Evolutionary conservation across 2,329 filamentous ascomycete genomes (phyloP).

Genomic region (Alternaria arbusti): DNA sequence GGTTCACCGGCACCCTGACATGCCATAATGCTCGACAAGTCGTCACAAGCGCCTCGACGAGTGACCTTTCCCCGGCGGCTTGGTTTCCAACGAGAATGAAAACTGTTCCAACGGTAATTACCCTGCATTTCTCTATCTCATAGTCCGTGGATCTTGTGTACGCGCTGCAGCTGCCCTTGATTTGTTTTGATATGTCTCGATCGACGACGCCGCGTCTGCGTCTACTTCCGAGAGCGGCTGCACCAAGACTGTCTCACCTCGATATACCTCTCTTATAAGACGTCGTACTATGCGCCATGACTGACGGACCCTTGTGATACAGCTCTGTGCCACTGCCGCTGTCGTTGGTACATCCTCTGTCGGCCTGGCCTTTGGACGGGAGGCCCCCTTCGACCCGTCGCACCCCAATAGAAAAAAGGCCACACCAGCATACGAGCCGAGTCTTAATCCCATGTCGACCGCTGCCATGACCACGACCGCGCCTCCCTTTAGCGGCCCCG

Average conservation of each 20-base stretch:
- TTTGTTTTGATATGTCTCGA: slow-evolving; percentile 38
- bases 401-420: slow-evolving; percentile 49
- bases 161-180: slow-evolving; percentile 30
- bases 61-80: slow-evolving; percentile 46
- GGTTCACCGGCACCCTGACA: slow-evolving; percentile 36
- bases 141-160: slow-evolving; percentile 12
- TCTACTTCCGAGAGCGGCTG: slow-evolving; percentile 30
- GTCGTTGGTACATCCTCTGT: slow-evolving; percentile 64
- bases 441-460: slow-evolving; percentile 35
- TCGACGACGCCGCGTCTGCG: slow-evolving; percentile 25
- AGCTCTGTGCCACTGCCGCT: slow-evolving; percentile 70
- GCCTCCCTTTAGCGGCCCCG: slow-evolving; percentile 33
- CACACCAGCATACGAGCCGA: slow-evolving; percentile 42
- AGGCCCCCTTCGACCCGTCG: slow-evolving; percentile 49
- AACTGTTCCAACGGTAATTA: slow-evolving; percentile 54
- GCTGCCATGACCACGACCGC: slow-evolving; percentile 32
- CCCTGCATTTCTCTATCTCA: slow-evolving; percentile 25
- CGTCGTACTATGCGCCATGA: slow-evolving; percentile 39
- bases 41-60: slow-evolving; percentile 46
- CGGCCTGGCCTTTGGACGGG: slow-evolving; percentile 64
- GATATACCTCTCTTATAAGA: slow-evolving; percentile 21
- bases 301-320: slow-evolving; percentile 47
- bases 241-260: slow-evolving; percentile 34
- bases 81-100: slow-evolving; percentile 52
- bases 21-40: slow-evolving; percentile 51